Percentiles rank a stretch among this genome's conserved stretches.
phyloP scores from a whole-genome alignment of 768 basidiomycete genomes.

The Fomitopsis serialis region DNA sequence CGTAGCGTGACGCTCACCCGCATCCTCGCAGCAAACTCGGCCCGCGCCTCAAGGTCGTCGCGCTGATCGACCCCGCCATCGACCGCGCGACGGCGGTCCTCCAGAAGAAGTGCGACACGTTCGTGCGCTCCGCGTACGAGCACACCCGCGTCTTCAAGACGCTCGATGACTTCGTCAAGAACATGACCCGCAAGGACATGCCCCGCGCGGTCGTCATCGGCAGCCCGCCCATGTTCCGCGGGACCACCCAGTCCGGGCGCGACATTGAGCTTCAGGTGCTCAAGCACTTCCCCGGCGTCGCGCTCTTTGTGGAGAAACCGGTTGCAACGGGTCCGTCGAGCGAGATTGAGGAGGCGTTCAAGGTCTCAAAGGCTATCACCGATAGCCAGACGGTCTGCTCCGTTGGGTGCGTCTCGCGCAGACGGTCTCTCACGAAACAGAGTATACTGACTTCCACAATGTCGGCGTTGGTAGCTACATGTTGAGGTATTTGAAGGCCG shows the following conservation, averaged over 20 bases:
- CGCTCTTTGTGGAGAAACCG: conserved; percentile 92
- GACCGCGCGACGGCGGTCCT: conserved; percentile 79
- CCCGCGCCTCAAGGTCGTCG: conserved; percentile 91
- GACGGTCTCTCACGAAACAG: background rate
- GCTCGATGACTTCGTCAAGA: conserved; percentile 78
- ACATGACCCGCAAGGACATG: conserved; percentile 54
- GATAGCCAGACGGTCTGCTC: conserved; percentile 77
- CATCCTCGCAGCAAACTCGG: conserved; percentile 75
- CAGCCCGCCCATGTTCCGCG: conserved; percentile 91
- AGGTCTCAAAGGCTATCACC: conserved; percentile 66
- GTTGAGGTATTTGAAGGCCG: conserved; percentile 89
- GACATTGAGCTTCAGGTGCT: conserved; percentile 88
- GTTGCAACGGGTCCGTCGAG: conserved; percentile 73
- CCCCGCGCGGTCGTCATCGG: conserved; percentile 87
- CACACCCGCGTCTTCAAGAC: conserved; percentile 81
- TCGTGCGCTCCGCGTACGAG: conserved; percentile 91
- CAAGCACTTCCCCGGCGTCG: conserved; percentile 81
- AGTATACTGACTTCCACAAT: background rate
- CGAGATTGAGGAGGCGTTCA: conserved; percentile 64
- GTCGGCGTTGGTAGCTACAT: conserved; percentile 66
- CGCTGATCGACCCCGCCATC: conserved; percentile 85
- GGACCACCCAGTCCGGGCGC: conserved; percentile 64
- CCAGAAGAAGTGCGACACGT: conserved; percentile 85
- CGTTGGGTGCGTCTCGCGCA: conserved; percentile 57
- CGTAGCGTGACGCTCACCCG: background rate